Evolutionary conservation across 1,139 yeast genomes (phyloP), one percentile per base, ranked within the genome.

Genomic region (Suhomyces panamericanus): DNA sequence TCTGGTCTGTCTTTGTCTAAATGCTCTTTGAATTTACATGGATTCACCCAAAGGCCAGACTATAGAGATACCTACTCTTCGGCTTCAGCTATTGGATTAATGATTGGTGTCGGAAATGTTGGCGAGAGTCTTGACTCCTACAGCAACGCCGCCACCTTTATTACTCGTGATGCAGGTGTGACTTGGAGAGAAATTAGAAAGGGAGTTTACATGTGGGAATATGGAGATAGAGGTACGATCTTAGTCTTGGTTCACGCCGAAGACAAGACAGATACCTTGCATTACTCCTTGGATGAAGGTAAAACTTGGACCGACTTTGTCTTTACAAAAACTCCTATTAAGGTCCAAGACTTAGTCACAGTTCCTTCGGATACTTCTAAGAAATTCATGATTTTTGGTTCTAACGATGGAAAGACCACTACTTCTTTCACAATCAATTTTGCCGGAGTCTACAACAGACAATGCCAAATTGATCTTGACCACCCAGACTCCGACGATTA

Each of bases 201-300:
- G 50, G 95, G 96, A 1, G 77, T 80, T 0, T 78, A 78, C 57
- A 86, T 86, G 80, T 95, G 98, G 98, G 98, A 91, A 63, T 93
- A 75, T 64, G 99, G 98, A 48, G 99, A 95, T 62, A 85, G 90
- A 54, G 99, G 99, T 7, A 83, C 96, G 1, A 77, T 95, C 35
- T 68, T 93, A 47, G 89, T 87, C 1, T 64, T 91, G 41, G 93
- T 86, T 4, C 73, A 80, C 41, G 80, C 80, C 17, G 69, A 63
- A 8, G 80, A 77, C 4, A 69, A 71, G 26, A 85, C 96, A 0
- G 74, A 88, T 50, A 63, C 67, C 0, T 50, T 93, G 2, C 56
- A 67, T 1, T 91, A 83, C 56, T 86, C 97, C 0, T 63, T 83
- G 24, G 93, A 93, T 64, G 87, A 85, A 54, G 99, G 99, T 31